Percentiles rank a stretch among this genome's conserved stretches.
These are phyloP conservation scores for Xylaria curta DNA, from an alignment of 495 filamentous ascomycete species.

Conservation along the genomic window DNA sequence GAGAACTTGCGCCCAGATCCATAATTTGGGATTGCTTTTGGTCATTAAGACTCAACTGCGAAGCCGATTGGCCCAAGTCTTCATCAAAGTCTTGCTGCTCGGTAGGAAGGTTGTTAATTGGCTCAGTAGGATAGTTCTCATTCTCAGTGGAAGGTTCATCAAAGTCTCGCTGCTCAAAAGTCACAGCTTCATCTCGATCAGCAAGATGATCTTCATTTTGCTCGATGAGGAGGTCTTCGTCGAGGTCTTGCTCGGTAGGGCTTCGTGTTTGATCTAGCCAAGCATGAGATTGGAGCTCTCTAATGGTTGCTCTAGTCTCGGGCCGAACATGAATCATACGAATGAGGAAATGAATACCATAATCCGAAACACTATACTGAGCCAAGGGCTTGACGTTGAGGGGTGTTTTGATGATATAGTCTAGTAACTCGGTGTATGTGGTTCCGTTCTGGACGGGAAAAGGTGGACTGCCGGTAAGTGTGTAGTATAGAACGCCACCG, in stretches of 20 bases:
- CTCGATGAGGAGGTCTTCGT: slow-evolving; percentile 43
- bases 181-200: no score
- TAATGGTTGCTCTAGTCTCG: slow-evolving; percentile 68
- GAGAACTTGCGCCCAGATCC: slow-evolving; percentile 13
- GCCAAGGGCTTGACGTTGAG: slow-evolving; percentile 67
- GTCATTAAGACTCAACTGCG: slow-evolving; percentile 71
- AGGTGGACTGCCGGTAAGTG: slow-evolving; percentile 76
- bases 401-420: slow-evolving; percentile 77
- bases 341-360: slow-evolving; percentile 73
- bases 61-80: slow-evolving; percentile 61
- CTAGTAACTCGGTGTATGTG: slow-evolving; percentile 68
- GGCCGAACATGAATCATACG: slow-evolving; percentile 79
- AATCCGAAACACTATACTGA: slow-evolving; percentile 61
- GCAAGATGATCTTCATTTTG: no score
- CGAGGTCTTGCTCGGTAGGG: slow-evolving; percentile 40
- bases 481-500: slow-evolving; percentile 85
- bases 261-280: slow-evolving; percentile 63
- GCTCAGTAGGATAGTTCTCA: no score
- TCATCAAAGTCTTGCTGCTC: slow-evolving; percentile 48
- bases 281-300: slow-evolving; percentile 65
- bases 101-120: no score
- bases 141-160: no score
- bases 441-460: slow-evolving; percentile 69
- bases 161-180: no score
- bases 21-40: slow-evolving; percentile 24